Evolutionary conservation across 129 eudicot species (phyloP), one percentile per base, ranked within the genome.

Genomic region (Centaurea solstitialis): DNA sequence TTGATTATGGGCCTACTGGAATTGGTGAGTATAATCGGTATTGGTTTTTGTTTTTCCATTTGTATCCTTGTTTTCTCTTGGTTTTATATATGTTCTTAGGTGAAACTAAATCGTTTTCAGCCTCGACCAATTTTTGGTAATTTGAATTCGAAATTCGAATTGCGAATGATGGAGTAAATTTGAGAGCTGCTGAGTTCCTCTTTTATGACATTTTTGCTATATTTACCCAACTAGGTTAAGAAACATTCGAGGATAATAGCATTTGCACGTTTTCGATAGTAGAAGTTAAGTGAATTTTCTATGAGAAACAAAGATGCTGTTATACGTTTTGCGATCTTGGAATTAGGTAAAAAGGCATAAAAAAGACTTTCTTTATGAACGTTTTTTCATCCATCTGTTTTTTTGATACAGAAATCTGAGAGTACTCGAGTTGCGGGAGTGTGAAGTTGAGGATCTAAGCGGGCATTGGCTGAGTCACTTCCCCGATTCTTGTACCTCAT

Each of bases 401-500:
- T 75, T 73, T 20, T 6, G 20, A 35, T 76, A 81, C 89, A 95
- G 99, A 84, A 86, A 90, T 38, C 83, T 95, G 74, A 90, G 87
- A 43, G 96, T 87, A 50, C 85, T 95, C 61, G 97, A 95, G 77
- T 87, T 95, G 76, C 85, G 88, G 10, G 99, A 95, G 72, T 87
- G 99, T 79, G 99, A 95, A 70, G 97, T 95, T 72, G 99, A 92
- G 66, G 99, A 92, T 84, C 81, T 87, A 57, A 89, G 94, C 45
- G 97, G 99, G 40, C 90, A 91, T 81, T 95, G 99, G 99, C 84
- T 95, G 57, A 89, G 94, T 83, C 89, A 90, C 78, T 95, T 95
- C 68, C 99, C 99, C 9, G 97, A 91, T 77, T 85, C 80, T 22
- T 92, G 53, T 78, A 89, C 97, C 17, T 88, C 98, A 21, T 65